Evolutionary conservation across 192 early-diverging fungal genomes (phyloP).

Genomic region (Diversispora eburnea): DNA sequence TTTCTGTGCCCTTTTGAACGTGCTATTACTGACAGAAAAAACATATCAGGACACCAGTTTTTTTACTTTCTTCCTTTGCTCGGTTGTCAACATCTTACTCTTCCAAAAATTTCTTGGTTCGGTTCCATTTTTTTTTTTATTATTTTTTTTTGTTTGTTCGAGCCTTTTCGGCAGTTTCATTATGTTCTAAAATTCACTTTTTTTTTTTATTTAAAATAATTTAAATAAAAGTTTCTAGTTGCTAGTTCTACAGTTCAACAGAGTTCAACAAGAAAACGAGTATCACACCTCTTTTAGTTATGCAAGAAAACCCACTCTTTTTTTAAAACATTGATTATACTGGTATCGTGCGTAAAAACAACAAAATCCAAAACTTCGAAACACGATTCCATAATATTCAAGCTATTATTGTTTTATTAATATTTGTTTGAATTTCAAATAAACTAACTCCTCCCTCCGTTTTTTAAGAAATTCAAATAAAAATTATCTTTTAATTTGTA

Average conservation of each 20-base stretch:
- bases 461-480: constrained; percentile 7
- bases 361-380: background rate
- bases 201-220: background rate
- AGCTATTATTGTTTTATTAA: background rate
- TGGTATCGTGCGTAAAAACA: constrained; percentile 27
- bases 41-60: background rate
- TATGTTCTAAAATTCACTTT: constrained; percentile 23
- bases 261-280: constrained; percentile 21
- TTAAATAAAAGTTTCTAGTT: constrained; percentile 11
- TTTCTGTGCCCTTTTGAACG: background rate
- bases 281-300: constrained; percentile 1
- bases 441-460: background rate
- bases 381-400: constrained; percentile 22
- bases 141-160: background rate
- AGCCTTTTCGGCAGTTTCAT: background rate
- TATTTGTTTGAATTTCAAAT: background rate
- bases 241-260: constrained; percentile 16
- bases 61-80: background rate
- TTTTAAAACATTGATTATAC: constrained; percentile 17
- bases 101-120: background rate
- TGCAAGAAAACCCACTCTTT: constrained; percentile 25
- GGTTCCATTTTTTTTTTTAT: background rate
- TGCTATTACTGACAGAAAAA: background rate
- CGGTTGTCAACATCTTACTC: background rate
- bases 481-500: constrained; percentile 20